Conservation (phyloP, 306 rosid genomes). For the Begonia fuchsioides region DNA sequence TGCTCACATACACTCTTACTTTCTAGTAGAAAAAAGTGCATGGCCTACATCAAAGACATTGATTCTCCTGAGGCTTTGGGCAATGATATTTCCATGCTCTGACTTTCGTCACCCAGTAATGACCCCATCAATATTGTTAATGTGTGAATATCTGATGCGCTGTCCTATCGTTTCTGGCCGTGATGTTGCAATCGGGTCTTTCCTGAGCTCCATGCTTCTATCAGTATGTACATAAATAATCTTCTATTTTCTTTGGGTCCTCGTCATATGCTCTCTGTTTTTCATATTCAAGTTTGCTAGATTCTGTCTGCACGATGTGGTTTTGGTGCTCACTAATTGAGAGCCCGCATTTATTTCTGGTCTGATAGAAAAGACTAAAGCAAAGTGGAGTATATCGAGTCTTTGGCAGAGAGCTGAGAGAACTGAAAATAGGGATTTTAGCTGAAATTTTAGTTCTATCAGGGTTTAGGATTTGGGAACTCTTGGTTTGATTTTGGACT, state of each 20-base stretch:
- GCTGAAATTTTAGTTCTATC: too few relatives aligned
- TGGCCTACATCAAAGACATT: slow-evolving; percentile 92
- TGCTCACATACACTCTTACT: slow-evolving; percentile 1
- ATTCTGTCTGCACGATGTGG: too few relatives aligned
- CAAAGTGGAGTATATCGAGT: too few relatives aligned
- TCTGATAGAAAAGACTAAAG: too few relatives aligned
- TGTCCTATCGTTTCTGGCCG: slow-evolving; percentile 59
- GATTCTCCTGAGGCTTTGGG: slow-evolving; percentile 83
- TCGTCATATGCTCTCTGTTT: too few relatives aligned
- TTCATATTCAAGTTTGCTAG: too few relatives aligned
- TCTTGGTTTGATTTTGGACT: too few relatives aligned
- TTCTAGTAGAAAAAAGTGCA: slow-evolving; percentile 51
- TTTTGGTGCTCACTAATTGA: too few relatives aligned
- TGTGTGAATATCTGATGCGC: slow-evolving; percentile 86
- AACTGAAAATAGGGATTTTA: too few relatives aligned
- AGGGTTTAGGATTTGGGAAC: too few relatives aligned
- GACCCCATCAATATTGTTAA: slow-evolving; percentile 60
- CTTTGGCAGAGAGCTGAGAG: too few relatives aligned
- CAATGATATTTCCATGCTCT: slow-evolving; percentile 77
- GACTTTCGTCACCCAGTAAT: slow-evolving; percentile 86
- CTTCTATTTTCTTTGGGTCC: slow-evolving; percentile 2
- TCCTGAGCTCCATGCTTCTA: slow-evolving; percentile 80
- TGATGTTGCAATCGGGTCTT: slow-evolving; percentile 69
- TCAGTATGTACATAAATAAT: slow-evolving; percentile 36
- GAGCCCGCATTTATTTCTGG: too few relatives aligned